A percentile compares a stretch with the other conserved stretches of the same genome.
Evolutionary conservation across 495 filamentous ascomycete species (phyloP).

Genomic region (Clavariopsis aquatica): DNA sequence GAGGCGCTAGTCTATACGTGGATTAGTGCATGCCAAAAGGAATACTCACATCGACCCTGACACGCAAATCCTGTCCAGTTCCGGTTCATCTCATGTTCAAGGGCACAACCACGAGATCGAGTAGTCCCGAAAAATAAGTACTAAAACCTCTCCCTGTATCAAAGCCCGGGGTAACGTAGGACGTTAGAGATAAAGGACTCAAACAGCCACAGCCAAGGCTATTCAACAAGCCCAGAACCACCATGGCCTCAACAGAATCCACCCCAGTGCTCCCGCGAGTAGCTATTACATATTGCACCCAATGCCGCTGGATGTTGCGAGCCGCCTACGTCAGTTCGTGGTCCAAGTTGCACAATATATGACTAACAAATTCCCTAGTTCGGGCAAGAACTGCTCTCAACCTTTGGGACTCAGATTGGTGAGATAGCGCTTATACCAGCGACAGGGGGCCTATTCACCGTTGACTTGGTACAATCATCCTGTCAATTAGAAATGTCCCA

Average conservation of each 20-base stretch:
- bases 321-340: constrained; percentile 55
- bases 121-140: no score
- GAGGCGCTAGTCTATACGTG: neutral
- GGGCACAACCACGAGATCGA: no score
- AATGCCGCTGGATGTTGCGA: constrained; percentile 76
- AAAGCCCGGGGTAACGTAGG: no score
- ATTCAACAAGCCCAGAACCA: no score
- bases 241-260: constrained; percentile 26
- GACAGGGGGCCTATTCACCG: constrained; percentile 79
- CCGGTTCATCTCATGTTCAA: no score
- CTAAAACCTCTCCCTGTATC: no score
- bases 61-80: no score
- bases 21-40: neutral
- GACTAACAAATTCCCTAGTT: constrained; percentile 56
- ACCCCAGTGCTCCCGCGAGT: constrained; percentile 46
- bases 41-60: no score
- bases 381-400: constrained; percentile 97
- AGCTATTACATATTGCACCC: constrained; percentile 49
- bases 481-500: neutral
- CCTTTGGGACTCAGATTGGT: constrained; percentile 80
- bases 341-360: neutral
- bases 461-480: constrained; percentile 33
- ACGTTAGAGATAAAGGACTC: no score
- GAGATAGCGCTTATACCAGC: constrained; percentile 87
- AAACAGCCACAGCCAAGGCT: no score